Conservation (phyloP, 2,329 filamentous ascomycete species). For the Ophiostoma triangulosporum region DNA sequence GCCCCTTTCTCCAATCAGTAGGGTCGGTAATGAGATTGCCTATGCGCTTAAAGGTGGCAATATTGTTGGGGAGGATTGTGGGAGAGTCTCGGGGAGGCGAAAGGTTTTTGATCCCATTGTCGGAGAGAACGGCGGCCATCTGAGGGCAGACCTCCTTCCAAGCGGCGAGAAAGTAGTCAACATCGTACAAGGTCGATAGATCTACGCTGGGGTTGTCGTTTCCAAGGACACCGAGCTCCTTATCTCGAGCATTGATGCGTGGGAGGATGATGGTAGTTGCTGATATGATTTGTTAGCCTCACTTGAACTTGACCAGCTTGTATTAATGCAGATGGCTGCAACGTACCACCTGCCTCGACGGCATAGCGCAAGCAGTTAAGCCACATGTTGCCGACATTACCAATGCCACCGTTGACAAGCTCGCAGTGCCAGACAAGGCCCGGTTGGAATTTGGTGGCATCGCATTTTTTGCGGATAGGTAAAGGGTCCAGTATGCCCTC, state of each 20-base stretch:
- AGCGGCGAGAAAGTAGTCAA: slow-evolving; percentile 9
- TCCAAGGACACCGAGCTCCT: slow-evolving; percentile 9
- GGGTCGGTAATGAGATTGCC: slow-evolving; percentile 14
- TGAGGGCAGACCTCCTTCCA: slow-evolving; percentile 13
- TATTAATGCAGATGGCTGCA: background rate
- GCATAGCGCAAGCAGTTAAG: slow-evolving; percentile 25
- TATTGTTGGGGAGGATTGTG: background rate
- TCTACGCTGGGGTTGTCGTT: slow-evolving; percentile 5
- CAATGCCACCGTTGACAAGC: slow-evolving; percentile 24
- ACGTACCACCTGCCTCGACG: slow-evolving; percentile 18
- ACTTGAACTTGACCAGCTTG: background rate
- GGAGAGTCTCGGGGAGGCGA: background rate
- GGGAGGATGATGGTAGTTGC: slow-evolving; percentile 15
- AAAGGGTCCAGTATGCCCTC: slow-evolving; percentile 13
- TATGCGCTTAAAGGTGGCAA: slow-evolving; percentile 1
- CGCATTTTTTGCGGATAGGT: slow-evolving; percentile 17
- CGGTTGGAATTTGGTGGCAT: slow-evolving; percentile 19
- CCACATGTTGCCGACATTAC: slow-evolving; percentile 23
- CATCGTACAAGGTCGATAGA: slow-evolving; percentile 10
- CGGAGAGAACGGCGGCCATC: slow-evolving; percentile 11
- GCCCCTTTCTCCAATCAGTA: slow-evolving; percentile 13
- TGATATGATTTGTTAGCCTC: background rate
- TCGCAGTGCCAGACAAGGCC: slow-evolving; percentile 25
- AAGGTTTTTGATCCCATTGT: slow-evolving; percentile 7
- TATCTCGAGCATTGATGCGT: slow-evolving; percentile 15